These are phyloP conservation scores for Chenopodium quinoa DNA, from an alignment of 148 eudicot species.

Conservation along the genomic window DNA sequence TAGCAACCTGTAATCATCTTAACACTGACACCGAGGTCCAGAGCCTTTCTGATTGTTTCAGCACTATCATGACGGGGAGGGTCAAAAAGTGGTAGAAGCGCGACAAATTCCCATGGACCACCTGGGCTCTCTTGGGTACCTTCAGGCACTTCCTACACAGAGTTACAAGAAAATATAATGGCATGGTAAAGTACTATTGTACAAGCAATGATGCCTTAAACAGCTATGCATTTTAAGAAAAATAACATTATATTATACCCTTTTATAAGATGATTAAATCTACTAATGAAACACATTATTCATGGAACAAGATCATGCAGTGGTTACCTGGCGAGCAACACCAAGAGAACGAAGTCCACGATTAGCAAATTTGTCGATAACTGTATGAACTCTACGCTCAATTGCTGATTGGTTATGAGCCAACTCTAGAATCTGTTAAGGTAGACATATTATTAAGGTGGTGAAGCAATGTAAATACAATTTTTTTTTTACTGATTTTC, in stretches of 20 bases:
- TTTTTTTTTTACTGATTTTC: too few species aligned
- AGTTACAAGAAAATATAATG: too few species aligned
- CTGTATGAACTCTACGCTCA: conserved; percentile 49
- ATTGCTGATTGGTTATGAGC: conserved; percentile 50
- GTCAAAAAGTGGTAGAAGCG: conserved; percentile 81
- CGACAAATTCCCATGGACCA: conserved; percentile 86
- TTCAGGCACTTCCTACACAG: conserved; percentile 65
- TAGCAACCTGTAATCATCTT: conserved; percentile 82
- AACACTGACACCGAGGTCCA: conserved; percentile 81
- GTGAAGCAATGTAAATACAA: neutral
- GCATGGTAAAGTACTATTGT: too few species aligned
- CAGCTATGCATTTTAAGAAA: too few species aligned
- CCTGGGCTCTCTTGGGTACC: conserved; percentile 65
- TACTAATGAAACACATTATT: too few species aligned
- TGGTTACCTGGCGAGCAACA: conserved; percentile 67
- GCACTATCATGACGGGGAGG: conserved; percentile 97
- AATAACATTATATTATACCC: too few species aligned
- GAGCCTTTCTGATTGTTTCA: conserved; percentile 71
- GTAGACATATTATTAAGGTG: neutral
- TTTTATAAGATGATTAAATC: too few species aligned
- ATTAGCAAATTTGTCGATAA: conserved; percentile 68
- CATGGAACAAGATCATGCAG: neutral
- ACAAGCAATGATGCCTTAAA: too few species aligned
- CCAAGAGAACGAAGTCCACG: conserved; percentile 88
- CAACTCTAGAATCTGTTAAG: conserved; percentile 60